Conservation (phyloP, 495 filamentous ascomycete species). For the Bryoglossum gracile region DNA sequence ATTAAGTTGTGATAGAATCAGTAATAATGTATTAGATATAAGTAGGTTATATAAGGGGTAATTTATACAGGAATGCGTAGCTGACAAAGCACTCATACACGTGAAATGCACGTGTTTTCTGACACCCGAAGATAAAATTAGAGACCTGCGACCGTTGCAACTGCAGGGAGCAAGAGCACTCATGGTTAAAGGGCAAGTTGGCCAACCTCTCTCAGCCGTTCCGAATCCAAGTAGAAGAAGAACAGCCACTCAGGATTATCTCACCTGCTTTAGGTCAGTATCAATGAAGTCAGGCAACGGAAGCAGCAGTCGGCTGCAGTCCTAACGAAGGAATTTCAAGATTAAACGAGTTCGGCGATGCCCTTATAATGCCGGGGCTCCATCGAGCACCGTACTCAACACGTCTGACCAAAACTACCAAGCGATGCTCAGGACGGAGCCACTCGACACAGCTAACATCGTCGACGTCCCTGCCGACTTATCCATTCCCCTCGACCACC, state of each 20-base stretch:
- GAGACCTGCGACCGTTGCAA: conserved; percentile 18
- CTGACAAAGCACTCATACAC: too few relatives aligned
- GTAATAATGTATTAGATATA: too few relatives aligned
- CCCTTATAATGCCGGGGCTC: conserved; percentile 8
- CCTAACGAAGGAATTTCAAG: not conserved
- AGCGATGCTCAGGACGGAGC: conserved; percentile 12
- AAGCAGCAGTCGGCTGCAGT: not conserved
- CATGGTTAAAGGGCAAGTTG: conserved; percentile 19
- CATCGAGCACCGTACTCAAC: conserved; percentile 11
- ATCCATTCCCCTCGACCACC: not conserved
- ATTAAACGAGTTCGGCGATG: too few relatives aligned
- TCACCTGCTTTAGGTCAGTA: conserved; percentile 7
- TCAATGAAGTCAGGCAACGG: not conserved
- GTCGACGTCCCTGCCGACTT: conserved; percentile 5
- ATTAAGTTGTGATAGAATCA: too few relatives aligned
- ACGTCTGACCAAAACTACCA: conserved; percentile 7
- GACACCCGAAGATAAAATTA: conserved; percentile 17
- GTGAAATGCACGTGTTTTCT: too few relatives aligned
- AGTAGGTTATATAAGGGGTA: too few relatives aligned
- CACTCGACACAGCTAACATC: conserved; percentile 12
- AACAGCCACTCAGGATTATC: conserved; percentile 17
- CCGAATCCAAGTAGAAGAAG: conserved; percentile 20
- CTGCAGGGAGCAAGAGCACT: conserved; percentile 14
- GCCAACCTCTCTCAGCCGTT: conserved; percentile 16
- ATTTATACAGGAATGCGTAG: too few relatives aligned